Conservation (phyloP, 1,284 basidiomycete genomes). For the Porogramme epimiltina region DNA sequence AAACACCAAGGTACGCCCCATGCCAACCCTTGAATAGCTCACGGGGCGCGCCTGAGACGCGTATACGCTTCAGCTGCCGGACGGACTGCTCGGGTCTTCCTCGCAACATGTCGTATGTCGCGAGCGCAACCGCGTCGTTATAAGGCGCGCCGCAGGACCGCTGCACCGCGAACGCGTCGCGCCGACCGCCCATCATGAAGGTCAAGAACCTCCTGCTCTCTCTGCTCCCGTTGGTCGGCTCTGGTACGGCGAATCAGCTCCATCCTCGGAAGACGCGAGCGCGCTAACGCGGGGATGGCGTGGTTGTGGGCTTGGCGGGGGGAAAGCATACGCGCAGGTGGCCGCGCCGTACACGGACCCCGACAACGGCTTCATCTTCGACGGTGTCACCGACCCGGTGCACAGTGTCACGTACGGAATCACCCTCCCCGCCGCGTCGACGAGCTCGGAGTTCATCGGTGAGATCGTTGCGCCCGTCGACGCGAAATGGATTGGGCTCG, state of each 20-base stretch:
- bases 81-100: slow-evolving; percentile 19
- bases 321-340: slow-evolving; percentile 44
- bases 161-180: slow-evolving; percentile 4
- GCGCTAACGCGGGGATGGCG: slow-evolving; percentile 1
- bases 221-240: slow-evolving; percentile 28
- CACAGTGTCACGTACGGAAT: slow-evolving; percentile 54
- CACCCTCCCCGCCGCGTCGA: slow-evolving; percentile 49
- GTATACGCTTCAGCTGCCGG: not conserved
- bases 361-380: slow-evolving; percentile 57
- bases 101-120: slow-evolving; percentile 16
- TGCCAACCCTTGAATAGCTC: slow-evolving; percentile 18
- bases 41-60: slow-evolving; percentile 13
- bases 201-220: slow-evolving; percentile 25
- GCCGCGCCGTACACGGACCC: slow-evolving; percentile 45
- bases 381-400: slow-evolving; percentile 49
- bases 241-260: slow-evolving; percentile 24
- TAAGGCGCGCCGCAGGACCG: slow-evolving; percentile 7
- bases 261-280: not conserved
- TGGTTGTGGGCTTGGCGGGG: not conserved
- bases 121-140: slow-evolving; percentile 1
- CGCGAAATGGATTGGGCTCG: slow-evolving; percentile 54
- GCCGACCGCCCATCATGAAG: slow-evolving; percentile 20
- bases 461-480: slow-evolving; percentile 58
- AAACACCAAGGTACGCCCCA: slow-evolving; percentile 1
- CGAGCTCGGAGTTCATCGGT: slow-evolving; percentile 59